A percentile compares a stretch with the other conserved stretches of the same genome.
These are phyloP conservation scores for Beauveria bassiana DNA, from an alignment of 2,329 filamentous ascomycete species.

Conservation along the genomic window DNA sequence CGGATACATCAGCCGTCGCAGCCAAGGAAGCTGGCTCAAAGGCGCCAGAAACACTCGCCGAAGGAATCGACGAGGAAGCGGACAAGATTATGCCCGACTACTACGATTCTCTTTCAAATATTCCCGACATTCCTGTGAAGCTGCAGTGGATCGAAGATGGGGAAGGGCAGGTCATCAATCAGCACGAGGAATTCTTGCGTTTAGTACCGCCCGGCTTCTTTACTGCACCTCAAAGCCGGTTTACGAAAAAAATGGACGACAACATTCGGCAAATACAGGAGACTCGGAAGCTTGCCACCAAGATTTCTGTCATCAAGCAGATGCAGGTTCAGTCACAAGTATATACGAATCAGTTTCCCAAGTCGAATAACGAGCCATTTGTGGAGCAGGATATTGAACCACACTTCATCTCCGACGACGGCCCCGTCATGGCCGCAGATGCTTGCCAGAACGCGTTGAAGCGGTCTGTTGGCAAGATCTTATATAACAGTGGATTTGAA, in stretches of 20 bases:
- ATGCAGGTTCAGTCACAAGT: conserved; percentile 99
- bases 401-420: conserved; percentile 83
- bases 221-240: conserved; percentile 61
- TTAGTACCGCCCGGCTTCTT: conserved; percentile 72
- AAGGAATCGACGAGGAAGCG: conserved; percentile 87
- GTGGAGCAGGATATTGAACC: conserved; percentile 77
- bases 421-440: conserved; percentile 77
- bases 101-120: conserved; percentile 77
- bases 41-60: conserved; percentile 70
- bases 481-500: conserved; percentile 94
- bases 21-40: conserved; percentile 40
- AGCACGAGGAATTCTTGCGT: conserved; percentile 74
- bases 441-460: conserved; percentile 79
- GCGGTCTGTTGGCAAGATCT: conserved; percentile 85
- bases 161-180: conserved; percentile 82
- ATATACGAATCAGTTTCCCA: conserved; percentile 97
- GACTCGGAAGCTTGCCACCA: conserved; percentile 89
- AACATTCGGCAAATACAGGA: conserved; percentile 96
- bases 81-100: conserved; percentile 87
- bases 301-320: conserved; percentile 96
- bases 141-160: conserved; percentile 85
- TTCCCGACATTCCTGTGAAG: conserved; percentile 73
- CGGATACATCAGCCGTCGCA: conserved; percentile 31
- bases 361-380: conserved; percentile 87
- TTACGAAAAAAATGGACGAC: conserved; percentile 74